Base-by-base conservation (phyloP, 1,284 basidiomycete species). In the Apiotrichum siamense region DNA sequence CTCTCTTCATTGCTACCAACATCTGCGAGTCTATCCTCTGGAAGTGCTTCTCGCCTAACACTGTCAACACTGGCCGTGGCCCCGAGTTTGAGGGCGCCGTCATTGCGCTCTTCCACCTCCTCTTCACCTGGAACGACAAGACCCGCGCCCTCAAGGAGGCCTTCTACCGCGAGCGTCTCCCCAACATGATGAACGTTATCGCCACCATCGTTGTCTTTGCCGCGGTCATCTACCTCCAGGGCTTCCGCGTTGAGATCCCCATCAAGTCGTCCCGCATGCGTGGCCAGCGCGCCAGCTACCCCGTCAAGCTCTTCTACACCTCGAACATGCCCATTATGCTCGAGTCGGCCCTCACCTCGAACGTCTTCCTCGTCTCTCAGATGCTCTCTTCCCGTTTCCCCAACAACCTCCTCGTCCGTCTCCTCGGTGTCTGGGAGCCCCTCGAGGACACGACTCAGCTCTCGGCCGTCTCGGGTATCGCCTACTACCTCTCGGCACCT, bases 321-420 rank as follows among this genome's bases (percentile, higher is more conserved):
- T 87, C 84, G 59, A 98, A 97, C 80, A 97, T 97, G 94, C 93
- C 94, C 58, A 98, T 98, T 80, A 98, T 98, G 94, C 83, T 98
- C 60, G 88, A 97, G 77, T 86, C 83, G 24, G 93, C 94, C 12
- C 79, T 97, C 54, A 93, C 91, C 10, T 87, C 84, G 57, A 97
- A 98, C 76, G 83, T 97, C 25, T 97, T 93, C 78, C 89, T 98
- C 73, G 82, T 98, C 68, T 89, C 85, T 40, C 96, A 97, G 77
- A 97, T 97, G 94, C 81, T 97, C 63, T 83, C 85, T 35, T 80
- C 79, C 45, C 83, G 94, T 38, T 97, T 97, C 84, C 94, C 96
- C 1, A 78, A 79, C 63, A 97, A 96, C 79, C 75, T 97, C 60
- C 78, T 97, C 58, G 90, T 97, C 62, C 83, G 83, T 61, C 80